These are phyloP conservation scores for Mortierella claussenii DNA, from an alignment of 192 early-diverging fungal species.

Conservation along the genomic window DNA sequence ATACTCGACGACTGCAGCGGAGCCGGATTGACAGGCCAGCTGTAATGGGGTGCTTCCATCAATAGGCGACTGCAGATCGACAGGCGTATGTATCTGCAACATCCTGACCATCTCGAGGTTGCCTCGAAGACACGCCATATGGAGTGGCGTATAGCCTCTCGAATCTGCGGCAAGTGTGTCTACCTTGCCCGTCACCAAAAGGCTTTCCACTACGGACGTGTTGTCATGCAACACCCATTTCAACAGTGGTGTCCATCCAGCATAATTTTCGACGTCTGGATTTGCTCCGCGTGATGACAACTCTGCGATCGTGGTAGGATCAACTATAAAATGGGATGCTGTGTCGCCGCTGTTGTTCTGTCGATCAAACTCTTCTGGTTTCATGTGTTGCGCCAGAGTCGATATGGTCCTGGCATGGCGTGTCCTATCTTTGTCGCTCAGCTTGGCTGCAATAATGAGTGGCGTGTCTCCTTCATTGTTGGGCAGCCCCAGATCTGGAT, in stretches of 20 bases:
- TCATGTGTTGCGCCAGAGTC: conserved; percentile 17
- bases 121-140: conserved; percentile 43
- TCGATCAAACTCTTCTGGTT: conserved; percentile 24
- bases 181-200: conserved; percentile 29
- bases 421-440: conserved; percentile 8
- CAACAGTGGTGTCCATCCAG: conserved; percentile 46
- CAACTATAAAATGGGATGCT: conserved; percentile 51
- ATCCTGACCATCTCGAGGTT: conserved; percentile 21
- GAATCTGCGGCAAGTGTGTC: conserved; percentile 33
- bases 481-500: conserved; percentile 32
- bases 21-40: conserved; percentile 45
- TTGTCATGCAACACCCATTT: conserved; percentile 51
- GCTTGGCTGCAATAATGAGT: conserved; percentile 31
- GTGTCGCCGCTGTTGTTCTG: conserved; percentile 54
- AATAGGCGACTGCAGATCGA: conserved; percentile 34
- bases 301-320: conserved; percentile 18
- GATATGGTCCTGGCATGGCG: conserved; percentile 10
- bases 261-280: conserved; percentile 40
- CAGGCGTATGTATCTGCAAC: conserved; percentile 11
- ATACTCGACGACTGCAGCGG: conserved; percentile 32
- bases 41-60: conserved; percentile 57
- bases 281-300: conserved; percentile 30
- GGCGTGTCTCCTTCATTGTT: conserved; percentile 55
- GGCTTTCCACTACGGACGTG: conserved; percentile 22
- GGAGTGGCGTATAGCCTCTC: conserved; percentile 47